Conservation (phyloP, 1,284 basidiomycete species). For the Neolentinus lepideus region DNA sequence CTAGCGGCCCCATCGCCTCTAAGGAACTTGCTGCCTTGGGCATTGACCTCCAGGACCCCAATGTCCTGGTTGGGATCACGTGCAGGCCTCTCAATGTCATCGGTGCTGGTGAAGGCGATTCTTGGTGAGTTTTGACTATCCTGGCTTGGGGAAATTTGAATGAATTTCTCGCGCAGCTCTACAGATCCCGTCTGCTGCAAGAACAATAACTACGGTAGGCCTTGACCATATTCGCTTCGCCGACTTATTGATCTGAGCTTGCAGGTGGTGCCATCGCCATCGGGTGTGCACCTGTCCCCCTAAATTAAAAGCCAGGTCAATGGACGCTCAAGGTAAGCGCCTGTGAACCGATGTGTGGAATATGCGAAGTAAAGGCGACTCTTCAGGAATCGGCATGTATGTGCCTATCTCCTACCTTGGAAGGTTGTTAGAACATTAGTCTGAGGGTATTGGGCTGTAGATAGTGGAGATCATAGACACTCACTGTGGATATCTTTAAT, state of each 20-base stretch:
- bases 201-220: constrained; percentile 12
- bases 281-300: neutral
- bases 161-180: constrained; percentile 14
- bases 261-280: neutral
- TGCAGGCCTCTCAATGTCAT: neutral
- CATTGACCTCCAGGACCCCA: neutral
- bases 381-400: too few species aligned
- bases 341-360: too few species aligned
- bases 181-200: constrained; percentile 22
- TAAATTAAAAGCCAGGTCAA: neutral
- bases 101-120: constrained; percentile 7
- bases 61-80: neutral
- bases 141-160: constrained; percentile 11
- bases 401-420: too few species aligned
- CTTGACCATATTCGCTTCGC: neutral
- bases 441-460: neutral
- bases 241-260: neutral
- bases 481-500: neutral
- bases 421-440: neutral
- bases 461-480: neutral
- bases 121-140: constrained; percentile 19
- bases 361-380: too few species aligned
- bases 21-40: constrained; percentile 1
- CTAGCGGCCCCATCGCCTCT: neutral
- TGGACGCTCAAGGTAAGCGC: neutral